Conservation (phyloP, 768 basidiomycete genomes). For the Mycena indigotica region DNA sequence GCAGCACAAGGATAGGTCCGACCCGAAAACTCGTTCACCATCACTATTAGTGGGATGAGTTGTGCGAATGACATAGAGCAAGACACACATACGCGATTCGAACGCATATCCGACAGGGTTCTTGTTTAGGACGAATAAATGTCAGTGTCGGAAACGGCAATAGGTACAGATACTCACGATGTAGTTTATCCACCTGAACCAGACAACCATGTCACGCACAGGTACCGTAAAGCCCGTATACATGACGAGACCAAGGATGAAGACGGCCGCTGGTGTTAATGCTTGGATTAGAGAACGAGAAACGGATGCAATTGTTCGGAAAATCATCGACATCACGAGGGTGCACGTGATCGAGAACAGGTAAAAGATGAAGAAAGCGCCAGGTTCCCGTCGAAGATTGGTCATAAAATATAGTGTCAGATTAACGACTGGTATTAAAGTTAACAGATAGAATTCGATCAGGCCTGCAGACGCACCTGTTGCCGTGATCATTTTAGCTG, state of each 20-base stretch:
- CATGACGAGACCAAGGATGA: constrained; percentile 41
- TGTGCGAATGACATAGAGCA: neutral
- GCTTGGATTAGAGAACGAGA: constrained; percentile 38
- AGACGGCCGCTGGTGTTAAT: constrained; percentile 31
- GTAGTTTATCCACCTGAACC: constrained; percentile 38
- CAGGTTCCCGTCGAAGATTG: constrained; percentile 39
- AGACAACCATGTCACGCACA: constrained; percentile 29
- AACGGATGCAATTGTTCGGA: constrained; percentile 35
- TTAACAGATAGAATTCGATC: too few species aligned
- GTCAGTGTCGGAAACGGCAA: too few species aligned
- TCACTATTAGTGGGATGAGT: constrained; percentile 7
- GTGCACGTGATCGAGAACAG: constrained; percentile 36
- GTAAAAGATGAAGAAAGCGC: constrained; percentile 42
- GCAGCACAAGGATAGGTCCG: constrained; percentile 37
- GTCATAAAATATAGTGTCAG: constrained; percentile 46
- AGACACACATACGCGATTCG: constrained; percentile 29
- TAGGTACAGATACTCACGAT: too few species aligned
- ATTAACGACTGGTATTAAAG: constrained; percentile 31
- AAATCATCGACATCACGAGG: constrained; percentile 37
- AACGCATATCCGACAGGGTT: constrained; percentile 49
- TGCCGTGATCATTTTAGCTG: constrained; percentile 28
- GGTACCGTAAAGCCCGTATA: constrained; percentile 46
- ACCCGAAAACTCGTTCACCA: constrained; percentile 55
- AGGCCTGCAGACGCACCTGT: constrained; percentile 17
- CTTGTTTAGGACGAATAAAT: too few species aligned